Conservation (phyloP, 768 basidiomycete species). For the Neoboletus magnificus region DNA sequence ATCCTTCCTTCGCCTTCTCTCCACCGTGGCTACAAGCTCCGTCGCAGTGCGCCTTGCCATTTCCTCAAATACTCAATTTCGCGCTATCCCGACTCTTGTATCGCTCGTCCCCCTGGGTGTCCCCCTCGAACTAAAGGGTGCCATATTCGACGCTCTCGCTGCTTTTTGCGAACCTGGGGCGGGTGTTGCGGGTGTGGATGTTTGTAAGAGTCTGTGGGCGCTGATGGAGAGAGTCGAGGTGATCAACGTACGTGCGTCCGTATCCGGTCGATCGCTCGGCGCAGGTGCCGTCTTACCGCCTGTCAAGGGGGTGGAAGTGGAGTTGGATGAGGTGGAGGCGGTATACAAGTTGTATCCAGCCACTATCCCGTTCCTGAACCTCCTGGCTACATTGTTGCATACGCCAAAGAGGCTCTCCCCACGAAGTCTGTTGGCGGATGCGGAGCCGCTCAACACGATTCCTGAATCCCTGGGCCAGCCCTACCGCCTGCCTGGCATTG, state of each 20-base stretch:
- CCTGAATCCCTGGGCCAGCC: constrained; percentile 79
- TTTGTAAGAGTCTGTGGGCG: constrained; percentile 80
- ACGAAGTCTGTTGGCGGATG: constrained; percentile 55
- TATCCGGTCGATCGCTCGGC: constrained; percentile 24
- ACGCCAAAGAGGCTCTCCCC: constrained; percentile 70
- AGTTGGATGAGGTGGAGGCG: constrained; percentile 85
- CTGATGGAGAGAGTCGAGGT: constrained; percentile 83
- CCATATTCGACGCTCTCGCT: constrained; percentile 74
- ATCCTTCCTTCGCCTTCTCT: constrained; percentile 76
- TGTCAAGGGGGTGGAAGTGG: constrained; percentile 78
- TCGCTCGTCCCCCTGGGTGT: constrained; percentile 74
- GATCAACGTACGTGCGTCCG: constrained; percentile 62
- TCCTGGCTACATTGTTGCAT: constrained; percentile 81
- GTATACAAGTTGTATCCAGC: constrained; percentile 77
- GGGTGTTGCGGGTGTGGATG: constrained; percentile 66
- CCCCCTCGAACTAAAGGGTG: constrained; percentile 89
- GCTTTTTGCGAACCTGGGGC: constrained; percentile 84
- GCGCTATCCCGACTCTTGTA: constrained; percentile 76
- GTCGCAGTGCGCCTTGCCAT: constrained; percentile 76
- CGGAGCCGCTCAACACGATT: constrained; percentile 66
- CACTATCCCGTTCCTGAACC: constrained; percentile 82
- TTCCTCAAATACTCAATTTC: constrained; percentile 71
- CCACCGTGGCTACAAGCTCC: constrained; percentile 71
- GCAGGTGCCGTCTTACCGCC: constrained; percentile 43
- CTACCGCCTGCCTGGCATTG: constrained; percentile 76